Base-by-base conservation (phyloP, 257 asterid genomes). In the Nyctanthes arbortristis region DNA sequence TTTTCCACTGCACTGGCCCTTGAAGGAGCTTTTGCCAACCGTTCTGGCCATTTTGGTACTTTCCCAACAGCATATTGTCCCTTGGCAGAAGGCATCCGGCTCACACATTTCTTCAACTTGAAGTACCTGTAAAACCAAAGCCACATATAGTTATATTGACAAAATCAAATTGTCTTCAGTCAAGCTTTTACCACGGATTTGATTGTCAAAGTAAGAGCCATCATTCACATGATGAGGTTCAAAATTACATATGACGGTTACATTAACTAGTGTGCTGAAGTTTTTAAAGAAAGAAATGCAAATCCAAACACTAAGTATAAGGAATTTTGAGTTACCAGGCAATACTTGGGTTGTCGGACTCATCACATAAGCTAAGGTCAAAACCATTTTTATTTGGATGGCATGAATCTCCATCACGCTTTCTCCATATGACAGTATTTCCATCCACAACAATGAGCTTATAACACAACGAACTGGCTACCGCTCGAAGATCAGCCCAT, bases 401-500 rank as follows among this genome's bases (percentile, higher is more conserved):
- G 65, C 99, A 94, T 35, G 96, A 85, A 80, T 85, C 92, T 33
- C 85, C 87, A 67, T 39, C 79, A 12, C 95, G 85, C 83, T 91
- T 94, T 82, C 87, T 94, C 99, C 99, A 94, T 71, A 94, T 86
- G 69, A 63, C 99, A 4, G 98, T 91, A 88, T 91, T 94, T 60
- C 98, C 99, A 79, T 94, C 97, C 14, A 94, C 97, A 39, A 79
- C 97, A 72, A 91, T 87, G 74, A 89, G 79, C 70, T 94, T 96
- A 66, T 89, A 94, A 78, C 98, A 91, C 85, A 91, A 70, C 3
- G 92, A 79, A 80, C 93, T 76, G 68, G 97, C 95, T 70, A 84
- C 99, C 16, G 88, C 81, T 80, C 91, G 98, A 72, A 94, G 95
- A 75, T 94, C 99, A 5, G 88, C 93, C 99, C 99, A 94, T 77